Percentiles rank a stretch among this genome's conserved stretches.
These are phyloP conservation scores for Colletotrichum sp. DNA, from an alignment of 2,329 filamentous ascomycete species.

Conservation along the genomic window DNA sequence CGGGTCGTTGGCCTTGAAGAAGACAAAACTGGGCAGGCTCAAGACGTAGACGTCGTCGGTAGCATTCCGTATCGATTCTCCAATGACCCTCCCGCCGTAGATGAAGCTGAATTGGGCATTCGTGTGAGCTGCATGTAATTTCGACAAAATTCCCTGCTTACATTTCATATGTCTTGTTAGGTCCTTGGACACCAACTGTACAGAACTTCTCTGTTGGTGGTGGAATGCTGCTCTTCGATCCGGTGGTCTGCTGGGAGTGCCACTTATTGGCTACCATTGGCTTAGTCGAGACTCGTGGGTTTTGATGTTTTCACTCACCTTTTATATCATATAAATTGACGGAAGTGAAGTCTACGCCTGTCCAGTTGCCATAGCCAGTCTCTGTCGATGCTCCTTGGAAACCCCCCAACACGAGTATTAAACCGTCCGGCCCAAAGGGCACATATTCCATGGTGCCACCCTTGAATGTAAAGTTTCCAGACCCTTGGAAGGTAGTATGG, in stretches of 20 bases:
- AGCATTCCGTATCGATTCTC: conserved; percentile 19
- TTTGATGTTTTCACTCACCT: conserved; percentile 2
- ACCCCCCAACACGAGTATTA: conserved; percentile 38
- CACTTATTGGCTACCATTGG: conserved; percentile 25
- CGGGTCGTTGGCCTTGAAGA: conserved; percentile 31
- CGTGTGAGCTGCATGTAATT: neutral
- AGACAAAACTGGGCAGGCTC: conserved; percentile 41
- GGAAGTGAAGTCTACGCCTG: conserved; percentile 29
- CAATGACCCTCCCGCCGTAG: conserved; percentile 35
- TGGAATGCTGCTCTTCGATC: conserved; percentile 31
- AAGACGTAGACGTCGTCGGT: conserved; percentile 39
- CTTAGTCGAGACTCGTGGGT: neutral
- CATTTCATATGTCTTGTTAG: conserved; percentile 40
- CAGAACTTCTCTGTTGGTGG: conserved; percentile 34
- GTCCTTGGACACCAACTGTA: conserved; percentile 35
- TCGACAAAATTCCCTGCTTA: conserved; percentile 21
- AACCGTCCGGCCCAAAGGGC: conserved; percentile 36
- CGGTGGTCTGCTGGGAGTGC: conserved; percentile 35
- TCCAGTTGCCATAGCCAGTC: conserved; percentile 21
- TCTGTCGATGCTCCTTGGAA: conserved; percentile 26
- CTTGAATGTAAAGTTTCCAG: conserved; percentile 28
- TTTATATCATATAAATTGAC: conserved; percentile 36
- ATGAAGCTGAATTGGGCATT: conserved; percentile 33
- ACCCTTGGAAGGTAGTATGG: conserved; percentile 26
- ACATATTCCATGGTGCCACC: conserved; percentile 34